Conservation (phyloP, 1,284 basidiomycete species). For the Fomitiporia mediterranea region DNA sequence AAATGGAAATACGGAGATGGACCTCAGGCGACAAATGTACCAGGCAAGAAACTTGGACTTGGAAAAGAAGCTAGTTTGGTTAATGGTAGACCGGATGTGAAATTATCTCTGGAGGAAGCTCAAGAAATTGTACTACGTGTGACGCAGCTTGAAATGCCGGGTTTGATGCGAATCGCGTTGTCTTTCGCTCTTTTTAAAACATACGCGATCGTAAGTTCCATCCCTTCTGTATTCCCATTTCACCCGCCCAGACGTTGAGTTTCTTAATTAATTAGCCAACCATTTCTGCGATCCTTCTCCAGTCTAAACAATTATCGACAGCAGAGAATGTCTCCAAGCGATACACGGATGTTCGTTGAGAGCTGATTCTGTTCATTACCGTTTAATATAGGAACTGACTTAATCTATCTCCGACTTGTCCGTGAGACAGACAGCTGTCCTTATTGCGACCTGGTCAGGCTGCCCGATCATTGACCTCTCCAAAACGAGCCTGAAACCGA, state of each 20-base stretch:
- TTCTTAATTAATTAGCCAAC: conserved; percentile 33
- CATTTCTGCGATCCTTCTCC: conserved; percentile 37
- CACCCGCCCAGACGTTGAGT: neutral
- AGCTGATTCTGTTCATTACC: too few species aligned
- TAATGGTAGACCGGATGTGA: conserved; percentile 16
- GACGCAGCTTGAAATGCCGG: conserved; percentile 39
- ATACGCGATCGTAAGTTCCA: conserved; percentile 39
- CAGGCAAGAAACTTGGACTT: too few species aligned
- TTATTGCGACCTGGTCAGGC: conserved; percentile 27
- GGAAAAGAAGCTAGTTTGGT: neutral
- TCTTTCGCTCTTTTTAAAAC: conserved; percentile 47
- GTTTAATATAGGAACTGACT: too few species aligned
- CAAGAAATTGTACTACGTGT: conserved; percentile 36
- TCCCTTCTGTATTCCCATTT: neutral
- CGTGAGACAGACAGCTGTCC: conserved; percentile 35
- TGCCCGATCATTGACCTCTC: conserved; percentile 17
- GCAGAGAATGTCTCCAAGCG: conserved; percentile 35
- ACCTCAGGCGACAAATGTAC: neutral
- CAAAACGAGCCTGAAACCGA: neutral
- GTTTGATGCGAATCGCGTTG: conserved; percentile 34
- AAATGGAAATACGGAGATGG: conserved; percentile 9
- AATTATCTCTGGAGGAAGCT: conserved; percentile 39
- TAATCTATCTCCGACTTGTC: neutral
- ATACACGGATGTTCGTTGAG: conserved; percentile 39
- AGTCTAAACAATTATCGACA: conserved; percentile 36